Evolutionary conservation across 192 early-diverging fungal species (phyloP).

Genomic region (Podila clonocystis): DNA sequence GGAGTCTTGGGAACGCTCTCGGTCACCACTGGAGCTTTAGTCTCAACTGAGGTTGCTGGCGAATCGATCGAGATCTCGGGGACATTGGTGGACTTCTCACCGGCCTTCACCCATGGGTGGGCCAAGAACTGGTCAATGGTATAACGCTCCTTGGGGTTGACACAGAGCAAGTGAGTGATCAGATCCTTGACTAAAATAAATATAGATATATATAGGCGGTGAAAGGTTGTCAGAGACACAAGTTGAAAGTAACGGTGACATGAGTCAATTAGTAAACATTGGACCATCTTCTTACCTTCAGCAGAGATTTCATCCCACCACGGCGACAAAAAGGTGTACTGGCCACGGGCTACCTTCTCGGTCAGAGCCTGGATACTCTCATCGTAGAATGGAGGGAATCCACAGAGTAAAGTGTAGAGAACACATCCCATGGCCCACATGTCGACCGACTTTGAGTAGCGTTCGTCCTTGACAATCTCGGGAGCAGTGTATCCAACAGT

Average conservation of each 20-base stretch:
- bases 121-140: constrained; percentile 84
- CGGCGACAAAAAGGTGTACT: constrained; percentile 85
- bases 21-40: constrained; percentile 17
- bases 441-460: constrained; percentile 84
- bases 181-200: constrained; percentile 73
- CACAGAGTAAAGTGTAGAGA: constrained; percentile 83
- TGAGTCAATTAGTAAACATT: not conserved
- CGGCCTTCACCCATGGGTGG: constrained; percentile 79
- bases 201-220: not conserved
- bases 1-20: constrained; percentile 24
- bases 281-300: constrained; percentile 58
- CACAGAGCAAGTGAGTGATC: constrained; percentile 71
- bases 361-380: constrained; percentile 80
- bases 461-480: constrained; percentile 86
- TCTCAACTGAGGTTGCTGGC: constrained; percentile 13
- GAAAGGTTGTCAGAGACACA: not conserved
- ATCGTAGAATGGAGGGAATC: constrained; percentile 87
- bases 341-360: constrained; percentile 86
- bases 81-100: constrained; percentile 18
- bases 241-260: not conserved
- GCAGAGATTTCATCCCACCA: constrained; percentile 93
- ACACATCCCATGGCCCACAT: constrained; percentile 92
- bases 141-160: constrained; percentile 76
- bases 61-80: constrained; percentile 13
- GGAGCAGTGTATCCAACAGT: constrained; percentile 95